These are phyloP conservation scores for Chimonanthus salicifolius DNA, from an alignment of 164 flowering plant genomes.

Conservation along the genomic window DNA sequence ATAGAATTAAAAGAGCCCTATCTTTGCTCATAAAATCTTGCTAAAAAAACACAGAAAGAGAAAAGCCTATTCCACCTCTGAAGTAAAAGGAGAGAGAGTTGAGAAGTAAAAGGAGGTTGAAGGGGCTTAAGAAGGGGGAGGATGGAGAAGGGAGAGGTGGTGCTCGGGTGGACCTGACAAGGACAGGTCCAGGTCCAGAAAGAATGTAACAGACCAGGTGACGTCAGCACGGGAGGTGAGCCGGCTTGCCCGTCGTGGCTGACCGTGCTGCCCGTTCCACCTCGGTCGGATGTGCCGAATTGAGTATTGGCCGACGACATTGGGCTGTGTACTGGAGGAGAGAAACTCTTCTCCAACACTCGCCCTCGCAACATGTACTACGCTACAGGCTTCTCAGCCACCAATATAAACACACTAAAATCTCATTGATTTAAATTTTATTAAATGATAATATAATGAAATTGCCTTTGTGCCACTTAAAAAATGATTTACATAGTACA, in stretches of 20 bases:
- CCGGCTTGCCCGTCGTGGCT: neutral
- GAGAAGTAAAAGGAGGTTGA: neutral
- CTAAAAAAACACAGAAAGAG: neutral
- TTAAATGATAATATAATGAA: no score
- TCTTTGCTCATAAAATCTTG: neutral
- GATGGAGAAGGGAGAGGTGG: neutral
- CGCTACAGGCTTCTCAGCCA: no score
- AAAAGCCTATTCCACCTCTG: neutral
- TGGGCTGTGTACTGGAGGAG: no score
- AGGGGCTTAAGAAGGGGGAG: neutral
- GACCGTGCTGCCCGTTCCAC: constrained; percentile 4
- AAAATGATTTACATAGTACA: no score
- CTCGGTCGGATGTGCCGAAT: neutral
- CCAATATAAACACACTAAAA: no score
- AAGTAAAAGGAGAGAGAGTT: neutral
- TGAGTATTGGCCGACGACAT: no score
- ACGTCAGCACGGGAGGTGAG: constrained; percentile 8
- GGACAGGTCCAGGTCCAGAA: constrained; percentile 7
- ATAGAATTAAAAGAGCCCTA: neutral
- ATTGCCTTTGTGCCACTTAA: no score
- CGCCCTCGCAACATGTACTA: no score
- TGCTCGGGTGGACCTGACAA: constrained; percentile 17
- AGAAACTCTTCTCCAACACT: no score
- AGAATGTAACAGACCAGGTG: constrained; percentile 12
- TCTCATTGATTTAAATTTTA: no score